These are phyloP conservation scores for Phytophthora multivora DNA, from an alignment of 352 stramenopile species.

Conservation along the genomic window DNA sequence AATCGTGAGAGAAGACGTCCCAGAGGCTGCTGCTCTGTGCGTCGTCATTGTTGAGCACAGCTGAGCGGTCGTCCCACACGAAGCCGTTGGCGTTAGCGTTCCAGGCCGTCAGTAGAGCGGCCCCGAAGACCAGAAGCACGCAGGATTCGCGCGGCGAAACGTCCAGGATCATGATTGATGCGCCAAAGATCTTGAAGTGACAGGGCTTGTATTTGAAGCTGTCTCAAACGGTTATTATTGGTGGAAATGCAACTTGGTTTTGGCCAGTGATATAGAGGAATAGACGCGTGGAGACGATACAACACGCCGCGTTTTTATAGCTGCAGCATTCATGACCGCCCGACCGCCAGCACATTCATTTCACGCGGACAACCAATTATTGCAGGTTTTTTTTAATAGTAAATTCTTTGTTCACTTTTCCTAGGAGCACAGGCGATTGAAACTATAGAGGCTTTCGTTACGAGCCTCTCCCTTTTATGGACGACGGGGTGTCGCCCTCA, in stretches of 20 bases:
- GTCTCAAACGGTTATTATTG: background rate
- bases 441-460: background rate
- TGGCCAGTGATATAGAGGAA: constrained; percentile 9
- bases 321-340: constrained; percentile 1
- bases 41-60: constrained; percentile 72
- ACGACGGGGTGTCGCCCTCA: constrained; percentile 26
- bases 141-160: constrained; percentile 16
- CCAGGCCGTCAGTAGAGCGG: constrained; percentile 55
- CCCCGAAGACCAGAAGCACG: constrained; percentile 26
- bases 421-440: no score
- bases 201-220: background rate
- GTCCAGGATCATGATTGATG: constrained; percentile 24
- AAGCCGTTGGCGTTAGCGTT: constrained; percentile 69
- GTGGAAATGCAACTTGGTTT: background rate
- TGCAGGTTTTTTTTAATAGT: background rate
- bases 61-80: constrained; percentile 91
- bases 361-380: background rate
- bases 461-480: constrained; percentile 3
- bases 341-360: background rate
- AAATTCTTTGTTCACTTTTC: no score
- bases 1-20: constrained; percentile 81
- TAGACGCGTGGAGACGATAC: constrained; percentile 3
- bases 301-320: constrained; percentile 35
- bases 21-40: constrained; percentile 38
- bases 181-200: constrained; percentile 7